A percentile compares a stretch with the other conserved stretches of the same genome.
phyloP scores from a whole-genome alignment of 2,329 filamentous ascomycete genomes.

The Phoma sp. region DNA sequence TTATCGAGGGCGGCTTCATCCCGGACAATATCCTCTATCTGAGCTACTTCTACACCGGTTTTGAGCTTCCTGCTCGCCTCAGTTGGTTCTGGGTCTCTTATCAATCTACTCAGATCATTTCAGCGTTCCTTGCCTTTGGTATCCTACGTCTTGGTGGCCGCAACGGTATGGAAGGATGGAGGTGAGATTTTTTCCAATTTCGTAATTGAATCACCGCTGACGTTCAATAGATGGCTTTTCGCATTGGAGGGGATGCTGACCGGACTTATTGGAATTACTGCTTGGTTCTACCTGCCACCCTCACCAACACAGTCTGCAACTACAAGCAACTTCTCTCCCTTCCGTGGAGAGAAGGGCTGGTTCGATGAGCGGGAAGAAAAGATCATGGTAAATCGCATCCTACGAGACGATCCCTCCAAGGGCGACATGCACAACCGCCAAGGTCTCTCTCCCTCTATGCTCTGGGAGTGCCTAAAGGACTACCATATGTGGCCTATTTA shows the following conservation, averaged over 20 bases:
- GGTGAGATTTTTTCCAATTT: no score
- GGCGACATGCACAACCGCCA: conserved; percentile 69
- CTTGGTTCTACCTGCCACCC: conserved; percentile 51
- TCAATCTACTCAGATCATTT: conserved; percentile 62
- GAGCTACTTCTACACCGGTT: conserved; percentile 77
- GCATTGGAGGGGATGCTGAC: conserved; percentile 51
- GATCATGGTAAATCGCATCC: conserved; percentile 72
- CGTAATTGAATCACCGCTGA: no score
- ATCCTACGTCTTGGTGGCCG: conserved; percentile 59
- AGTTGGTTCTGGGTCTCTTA: conserved; percentile 76
- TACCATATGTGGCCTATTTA: conserved; percentile 62
- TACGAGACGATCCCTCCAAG: conserved; percentile 64
- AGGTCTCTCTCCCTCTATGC: conserved; percentile 56
- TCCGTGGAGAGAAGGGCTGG: conserved; percentile 70
- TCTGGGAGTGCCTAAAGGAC: conserved; percentile 60
- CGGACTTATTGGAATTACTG: conserved; percentile 45
- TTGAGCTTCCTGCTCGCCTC: conserved; percentile 72
- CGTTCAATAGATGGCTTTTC: no score
- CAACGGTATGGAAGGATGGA: conserved; percentile 62
- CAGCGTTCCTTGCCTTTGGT: conserved; percentile 64
- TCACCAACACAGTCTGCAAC: conserved; percentile 70
- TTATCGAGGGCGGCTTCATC: conserved; percentile 63
- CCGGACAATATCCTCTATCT: conserved; percentile 72
- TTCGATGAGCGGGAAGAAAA: conserved; percentile 72
- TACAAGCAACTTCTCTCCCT: conserved; percentile 41